phyloP scores from a whole-genome alignment of 495 filamentous ascomycete species.

The Lasiosphaeris hirsuta region DNA sequence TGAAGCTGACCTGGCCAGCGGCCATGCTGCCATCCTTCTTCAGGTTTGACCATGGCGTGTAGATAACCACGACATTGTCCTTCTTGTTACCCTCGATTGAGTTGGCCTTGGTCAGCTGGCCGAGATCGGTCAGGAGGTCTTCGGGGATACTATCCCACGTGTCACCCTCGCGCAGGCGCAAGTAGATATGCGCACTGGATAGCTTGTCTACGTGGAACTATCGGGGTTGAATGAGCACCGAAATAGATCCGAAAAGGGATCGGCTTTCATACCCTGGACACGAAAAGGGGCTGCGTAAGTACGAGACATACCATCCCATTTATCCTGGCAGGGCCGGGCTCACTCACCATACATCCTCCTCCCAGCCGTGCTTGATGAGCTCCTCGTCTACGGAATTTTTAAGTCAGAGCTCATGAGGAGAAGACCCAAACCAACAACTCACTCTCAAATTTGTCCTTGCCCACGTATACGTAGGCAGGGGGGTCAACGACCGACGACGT shows the following conservation, averaged over 20 bases:
- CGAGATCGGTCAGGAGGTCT: conserved; percentile 78
- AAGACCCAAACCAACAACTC: conserved; percentile 31
- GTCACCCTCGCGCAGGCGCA: conserved; percentile 76
- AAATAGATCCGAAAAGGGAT: background rate
- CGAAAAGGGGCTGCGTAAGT: background rate
- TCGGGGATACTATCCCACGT: conserved; percentile 79
- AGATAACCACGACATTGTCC: conserved; percentile 93
- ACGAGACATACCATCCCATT: background rate
- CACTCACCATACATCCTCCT: conserved; percentile 89
- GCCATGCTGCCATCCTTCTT: conserved; percentile 97
- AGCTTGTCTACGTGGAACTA: conserved; percentile 98
- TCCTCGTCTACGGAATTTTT: conserved; percentile 71
- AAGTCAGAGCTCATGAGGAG: conserved; percentile 17
- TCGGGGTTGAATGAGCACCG: background rate
- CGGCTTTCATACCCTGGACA: conserved; percentile 7
- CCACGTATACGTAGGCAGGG: conserved; percentile 88
- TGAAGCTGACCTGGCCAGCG: conserved; percentile 89
- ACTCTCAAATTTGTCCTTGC: conserved; percentile 99
- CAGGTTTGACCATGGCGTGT: conserved; percentile 97
- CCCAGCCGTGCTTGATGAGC: conserved; percentile 86
- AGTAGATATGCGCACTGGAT: conserved; percentile 92
- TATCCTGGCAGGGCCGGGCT: background rate
- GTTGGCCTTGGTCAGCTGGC: conserved; percentile 95
- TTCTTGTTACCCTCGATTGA: conserved; percentile 99
- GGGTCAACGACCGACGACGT: conserved; percentile 68